These are phyloP conservation scores for Nothophytophthora sp. DNA, from an alignment of 352 stramenopile species.

Conservation along the genomic window DNA sequence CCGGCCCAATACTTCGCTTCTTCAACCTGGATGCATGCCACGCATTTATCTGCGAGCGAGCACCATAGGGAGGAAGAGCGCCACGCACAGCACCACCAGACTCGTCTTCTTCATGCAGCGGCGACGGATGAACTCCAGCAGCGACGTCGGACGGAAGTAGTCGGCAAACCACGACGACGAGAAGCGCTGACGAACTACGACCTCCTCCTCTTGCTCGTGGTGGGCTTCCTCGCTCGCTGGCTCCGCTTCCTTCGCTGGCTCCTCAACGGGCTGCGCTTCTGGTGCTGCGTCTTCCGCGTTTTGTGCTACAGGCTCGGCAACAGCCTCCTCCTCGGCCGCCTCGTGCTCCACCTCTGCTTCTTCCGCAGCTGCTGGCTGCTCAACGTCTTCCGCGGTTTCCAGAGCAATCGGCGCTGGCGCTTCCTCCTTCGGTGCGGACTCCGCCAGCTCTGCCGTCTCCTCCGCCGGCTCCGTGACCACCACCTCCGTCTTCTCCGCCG, in stretches of 20 bases:
- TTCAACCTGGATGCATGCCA: too few relatives aligned
- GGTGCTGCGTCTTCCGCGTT: constrained; percentile 1
- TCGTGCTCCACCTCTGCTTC: constrained; percentile 6
- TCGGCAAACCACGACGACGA: constrained; percentile 20
- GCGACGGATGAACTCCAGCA: constrained; percentile 29
- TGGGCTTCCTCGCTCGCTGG: constrained; percentile 3
- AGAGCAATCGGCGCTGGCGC: too few relatives aligned
- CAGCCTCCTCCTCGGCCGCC: constrained; percentile 5
- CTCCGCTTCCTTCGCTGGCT: background rate
- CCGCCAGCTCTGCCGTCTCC: too few relatives aligned
- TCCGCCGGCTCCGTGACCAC: constrained; percentile 5
- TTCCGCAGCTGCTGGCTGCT: constrained; percentile 3
- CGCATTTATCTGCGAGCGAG: constrained; percentile 35
- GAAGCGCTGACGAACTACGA: constrained; percentile 2
- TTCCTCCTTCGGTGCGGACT: too few relatives aligned
- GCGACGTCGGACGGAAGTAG: constrained; percentile 30
- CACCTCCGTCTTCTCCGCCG: constrained; percentile 3
- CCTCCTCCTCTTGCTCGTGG: too few relatives aligned
- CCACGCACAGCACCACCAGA: constrained; percentile 37
- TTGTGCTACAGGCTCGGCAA: constrained; percentile 10
- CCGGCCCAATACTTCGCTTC: too few relatives aligned
- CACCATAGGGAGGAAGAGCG: constrained; percentile 36
- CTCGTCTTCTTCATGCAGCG: constrained; percentile 43
- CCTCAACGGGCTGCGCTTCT: background rate
- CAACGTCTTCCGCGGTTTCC: constrained; percentile 1